These are phyloP conservation scores for Neospermospora avenae DNA, from an alignment of 2,329 filamentous ascomycete species.

Conservation along the genomic window DNA sequence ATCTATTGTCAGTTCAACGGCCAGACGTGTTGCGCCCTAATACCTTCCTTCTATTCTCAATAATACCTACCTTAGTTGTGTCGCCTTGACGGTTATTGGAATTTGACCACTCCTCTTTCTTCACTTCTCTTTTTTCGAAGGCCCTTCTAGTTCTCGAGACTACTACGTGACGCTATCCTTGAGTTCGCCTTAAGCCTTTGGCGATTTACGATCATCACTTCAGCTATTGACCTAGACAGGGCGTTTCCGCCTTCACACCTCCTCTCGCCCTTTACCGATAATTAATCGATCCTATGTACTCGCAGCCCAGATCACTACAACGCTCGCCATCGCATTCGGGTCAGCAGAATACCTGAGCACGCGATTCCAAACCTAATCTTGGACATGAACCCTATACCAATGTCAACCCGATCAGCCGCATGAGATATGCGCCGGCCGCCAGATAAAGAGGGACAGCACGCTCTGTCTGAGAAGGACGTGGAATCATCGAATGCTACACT, in stretches of 20 bases:
- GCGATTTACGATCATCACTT: background rate
- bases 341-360: background rate
- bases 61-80: too few species aligned
- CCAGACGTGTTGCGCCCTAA: too few species aligned
- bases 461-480: constrained; percentile 31
- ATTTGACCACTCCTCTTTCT: background rate
- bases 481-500: constrained; percentile 36
- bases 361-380: background rate
- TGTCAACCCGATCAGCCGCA: constrained; percentile 14
- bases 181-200: background rate
- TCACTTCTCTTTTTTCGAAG: background rate
- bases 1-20: too few species aligned
- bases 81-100: too few species aligned
- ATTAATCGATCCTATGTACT: background rate
- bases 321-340: background rate
- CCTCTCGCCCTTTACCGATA: constrained; percentile 11
- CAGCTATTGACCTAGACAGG: background rate
- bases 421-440: constrained; percentile 34
- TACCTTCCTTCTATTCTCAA: background rate
- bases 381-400: constrained; percentile 15
- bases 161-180: background rate
- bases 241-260: background rate
- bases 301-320: background rate
- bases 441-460: constrained; percentile 30
- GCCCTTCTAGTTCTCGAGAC: background rate